These are phyloP conservation scores for Porpolomopsis calyptriformis DNA, from an alignment of 768 basidiomycete species.

Conservation along the genomic window DNA sequence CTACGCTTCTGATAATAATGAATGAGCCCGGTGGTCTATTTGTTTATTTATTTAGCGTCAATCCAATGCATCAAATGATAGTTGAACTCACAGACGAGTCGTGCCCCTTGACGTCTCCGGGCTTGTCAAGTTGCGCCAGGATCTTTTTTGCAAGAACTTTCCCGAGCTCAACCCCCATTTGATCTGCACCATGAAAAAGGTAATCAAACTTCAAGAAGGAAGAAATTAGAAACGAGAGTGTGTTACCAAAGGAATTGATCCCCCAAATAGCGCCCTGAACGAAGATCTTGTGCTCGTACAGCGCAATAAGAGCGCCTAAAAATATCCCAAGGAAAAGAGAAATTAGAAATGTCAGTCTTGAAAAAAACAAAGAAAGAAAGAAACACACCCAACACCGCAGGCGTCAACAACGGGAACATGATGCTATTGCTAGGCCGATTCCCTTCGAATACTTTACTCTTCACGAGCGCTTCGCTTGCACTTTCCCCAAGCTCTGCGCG, in stretches of 20 bases:
- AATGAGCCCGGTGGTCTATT: conserved; percentile 87
- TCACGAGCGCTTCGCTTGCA: conserved; percentile 76
- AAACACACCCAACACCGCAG: conserved; percentile 67
- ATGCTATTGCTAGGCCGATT: conserved; percentile 96
- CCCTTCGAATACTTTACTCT: conserved; percentile 97
- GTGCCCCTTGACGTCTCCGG: conserved; percentile 74
- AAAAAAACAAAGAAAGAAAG: background rate
- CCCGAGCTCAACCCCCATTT: conserved; percentile 99
- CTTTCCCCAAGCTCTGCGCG: conserved; percentile 48
- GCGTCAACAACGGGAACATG: conserved; percentile 88
- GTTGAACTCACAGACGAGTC: conserved; percentile 62
- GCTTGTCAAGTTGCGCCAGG: conserved; percentile 72
- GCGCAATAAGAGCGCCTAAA: conserved; percentile 64
- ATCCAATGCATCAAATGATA: background rate
- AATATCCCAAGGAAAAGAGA: background rate
- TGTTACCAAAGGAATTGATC: conserved; percentile 91
- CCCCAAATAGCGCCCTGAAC: conserved; percentile 96
- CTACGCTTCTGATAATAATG: conserved; percentile 92
- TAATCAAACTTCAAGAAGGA: background rate
- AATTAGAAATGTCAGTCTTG: conserved; percentile 8
- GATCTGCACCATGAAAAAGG: conserved; percentile 42
- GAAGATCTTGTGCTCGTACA: conserved; percentile 99
- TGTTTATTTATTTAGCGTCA: background rate
- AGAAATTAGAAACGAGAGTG: background rate
- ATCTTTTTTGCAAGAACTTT: conserved; percentile 97